These are phyloP conservation scores for Aspergillus egyptiacus DNA, from an alignment of 495 filamentous ascomycete species.

Conservation along the genomic window DNA sequence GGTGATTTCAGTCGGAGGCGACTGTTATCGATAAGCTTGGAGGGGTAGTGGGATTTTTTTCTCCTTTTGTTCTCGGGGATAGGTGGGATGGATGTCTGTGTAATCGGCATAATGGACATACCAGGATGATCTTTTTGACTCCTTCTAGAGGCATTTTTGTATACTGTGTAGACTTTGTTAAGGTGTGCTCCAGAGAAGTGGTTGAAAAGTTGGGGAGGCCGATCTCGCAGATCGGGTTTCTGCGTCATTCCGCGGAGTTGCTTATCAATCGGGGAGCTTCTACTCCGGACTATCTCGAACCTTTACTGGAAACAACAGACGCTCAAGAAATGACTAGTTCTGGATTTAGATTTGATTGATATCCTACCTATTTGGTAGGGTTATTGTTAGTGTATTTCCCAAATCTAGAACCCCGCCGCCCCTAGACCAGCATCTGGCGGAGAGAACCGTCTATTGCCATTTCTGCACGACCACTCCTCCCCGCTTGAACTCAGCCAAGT, in stretches of 20 bases:
- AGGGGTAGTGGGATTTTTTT: conserved; percentile 19
- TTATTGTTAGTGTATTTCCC: too few relatives aligned
- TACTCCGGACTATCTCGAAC: too few relatives aligned
- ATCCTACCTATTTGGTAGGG: too few relatives aligned
- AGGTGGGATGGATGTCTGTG: neutral
- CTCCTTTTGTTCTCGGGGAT: too few relatives aligned
- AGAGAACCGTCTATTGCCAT: conserved; percentile 68
- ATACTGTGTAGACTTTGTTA: neutral
- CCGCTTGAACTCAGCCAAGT: conserved; percentile 76
- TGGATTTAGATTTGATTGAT: too few relatives aligned
- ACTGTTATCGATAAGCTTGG: conserved; percentile 41
- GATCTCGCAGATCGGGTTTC: conserved; percentile 25
- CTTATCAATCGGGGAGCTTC: conserved; percentile 40
- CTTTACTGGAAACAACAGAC: too few relatives aligned
- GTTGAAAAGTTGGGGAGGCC: conserved; percentile 20
- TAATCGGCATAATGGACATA: conserved; percentile 19
- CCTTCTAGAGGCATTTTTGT: conserved; percentile 43
- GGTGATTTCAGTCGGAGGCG: neutral
- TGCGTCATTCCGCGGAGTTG: conserved; percentile 31
- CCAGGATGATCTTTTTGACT: conserved; percentile 49
- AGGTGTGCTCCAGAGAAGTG: too few relatives aligned
- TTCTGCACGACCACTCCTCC: conserved; percentile 85
- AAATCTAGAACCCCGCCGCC: too few relatives aligned
- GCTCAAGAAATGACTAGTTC: too few relatives aligned
- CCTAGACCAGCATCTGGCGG: too few relatives aligned